Evolutionary conservation across 352 stramenopile genomes (phyloP), one percentile per base, ranked within the genome.

Genomic region (Globisporangium cylindrosporum): DNA sequence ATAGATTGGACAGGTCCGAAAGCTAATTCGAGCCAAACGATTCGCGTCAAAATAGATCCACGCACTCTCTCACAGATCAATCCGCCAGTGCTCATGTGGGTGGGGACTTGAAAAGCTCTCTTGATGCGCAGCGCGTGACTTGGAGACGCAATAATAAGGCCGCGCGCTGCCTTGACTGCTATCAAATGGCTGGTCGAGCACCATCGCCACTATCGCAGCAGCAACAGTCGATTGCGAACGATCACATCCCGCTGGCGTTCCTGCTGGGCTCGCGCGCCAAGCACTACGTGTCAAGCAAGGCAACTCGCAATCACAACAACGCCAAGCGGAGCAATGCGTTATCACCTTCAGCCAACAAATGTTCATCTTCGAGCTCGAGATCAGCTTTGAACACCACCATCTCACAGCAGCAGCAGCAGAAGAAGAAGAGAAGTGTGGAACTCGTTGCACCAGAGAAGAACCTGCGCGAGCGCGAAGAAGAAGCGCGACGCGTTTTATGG

Each of bases 171-270:
- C 38, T 46, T 46, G 38, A 20, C 38, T 46, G 38, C 38, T 46
- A 20, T 20, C 12, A 6, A 18, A 61, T 46, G 55, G 55, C 55
- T 61, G 55, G 27, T 10, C 29, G 14, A 27, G 7, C 25, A 32
- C 14, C 53, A 20, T 5, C 15, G 7, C 53, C 18, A 32, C 7
- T 27, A 20, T 5, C 15, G 7, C 53, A 9, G 24, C 66, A 61
- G 41, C 32, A 20, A 29, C 49, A 56, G 61, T 66, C 49, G 72
- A 81, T 75, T 43, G 60, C 56, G 60, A 77, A 84, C 34, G 80
- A 88, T 43, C 69, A 93, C 69, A 78, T 93, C 5, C 85, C 85
- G 38, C 73, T 93, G 18, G 71, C 80, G 41, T 93, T 93, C 66
- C 73, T 93, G 18, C 83, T 91, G 4, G 85, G 85, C 2, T 60